These are phyloP conservation scores for Rosa lucieae DNA, from an alignment of 306 rosid genomes.

Conservation along the genomic window DNA sequence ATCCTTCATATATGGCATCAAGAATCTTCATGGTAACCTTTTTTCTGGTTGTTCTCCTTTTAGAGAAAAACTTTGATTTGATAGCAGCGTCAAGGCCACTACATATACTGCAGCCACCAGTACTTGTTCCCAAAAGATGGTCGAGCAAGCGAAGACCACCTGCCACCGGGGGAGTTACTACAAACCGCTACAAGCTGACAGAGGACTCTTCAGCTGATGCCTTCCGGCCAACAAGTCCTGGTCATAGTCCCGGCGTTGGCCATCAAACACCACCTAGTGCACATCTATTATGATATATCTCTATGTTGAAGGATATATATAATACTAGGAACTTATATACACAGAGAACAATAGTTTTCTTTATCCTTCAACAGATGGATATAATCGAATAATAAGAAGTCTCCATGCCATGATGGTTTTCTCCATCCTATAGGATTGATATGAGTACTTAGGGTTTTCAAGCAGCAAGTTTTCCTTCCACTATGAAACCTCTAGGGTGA, in stretches of 20 bases:
- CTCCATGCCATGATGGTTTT: not conserved
- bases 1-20: slow-evolving; percentile 32
- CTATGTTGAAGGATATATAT: not conserved
- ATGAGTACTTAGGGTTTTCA: not conserved
- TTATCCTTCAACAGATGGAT: not conserved
- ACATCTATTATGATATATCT: not conserved
- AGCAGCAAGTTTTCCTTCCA: not conserved
- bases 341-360: not conserved
- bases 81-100: slow-evolving; percentile 47
- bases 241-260: slow-evolving; percentile 48
- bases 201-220: slow-evolving; percentile 28
- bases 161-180: slow-evolving; percentile 32
- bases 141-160: slow-evolving; percentile 41
- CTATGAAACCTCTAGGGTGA: not conserved
- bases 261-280: slow-evolving; percentile 24
- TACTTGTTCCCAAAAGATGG: slow-evolving; percentile 7
- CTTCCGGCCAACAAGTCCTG: slow-evolving; percentile 40
- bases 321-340: not conserved
- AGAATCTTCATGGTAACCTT: slow-evolving; percentile 24
- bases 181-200: slow-evolving; percentile 36
- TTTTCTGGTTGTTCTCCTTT: slow-evolving; percentile 30
- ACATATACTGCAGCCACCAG: slow-evolving; percentile 32
- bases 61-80: slow-evolving; percentile 32
- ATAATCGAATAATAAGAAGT: not conserved
- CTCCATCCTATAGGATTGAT: not conserved